A percentile compares a stretch with the other conserved stretches of the same genome.
Conservation (phyloP, 148 eudicot genomes). For the Rhododendron mucronatum region DNA sequence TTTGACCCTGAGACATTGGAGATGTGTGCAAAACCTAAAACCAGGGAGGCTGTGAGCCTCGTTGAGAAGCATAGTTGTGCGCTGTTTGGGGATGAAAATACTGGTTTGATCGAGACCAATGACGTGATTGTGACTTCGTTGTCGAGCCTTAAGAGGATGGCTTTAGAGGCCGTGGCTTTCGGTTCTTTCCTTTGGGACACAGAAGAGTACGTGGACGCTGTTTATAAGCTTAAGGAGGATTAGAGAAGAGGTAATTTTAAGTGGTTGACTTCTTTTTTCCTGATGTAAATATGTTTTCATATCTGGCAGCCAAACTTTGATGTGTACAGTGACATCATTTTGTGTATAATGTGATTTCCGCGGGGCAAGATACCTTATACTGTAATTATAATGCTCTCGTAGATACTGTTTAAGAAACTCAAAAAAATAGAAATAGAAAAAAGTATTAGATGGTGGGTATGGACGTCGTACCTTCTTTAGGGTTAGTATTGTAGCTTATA, state of each 20-base stretch:
- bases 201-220: slow-evolving; percentile 47
- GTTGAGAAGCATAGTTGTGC: slow-evolving; percentile 61
- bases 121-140: slow-evolving; percentile 61
- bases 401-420: too few relatives aligned
- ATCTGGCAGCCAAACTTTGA: slow-evolving; percentile 4
- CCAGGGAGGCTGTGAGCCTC: slow-evolving; percentile 51
- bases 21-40: slow-evolving; percentile 54
- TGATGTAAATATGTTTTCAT: slow-evolving; percentile 6
- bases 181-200: slow-evolving; percentile 90
- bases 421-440: too few relatives aligned
- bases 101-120: slow-evolving; percentile 17
- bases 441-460: too few relatives aligned
- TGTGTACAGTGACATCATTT: slow-evolving; percentile 3
- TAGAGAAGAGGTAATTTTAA: not conserved
- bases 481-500: too few relatives aligned
- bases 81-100: slow-evolving; percentile 47
- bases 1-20: slow-evolving; percentile 43
- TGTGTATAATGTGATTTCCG: not conserved
- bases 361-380: too few relatives aligned
- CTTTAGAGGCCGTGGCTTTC: slow-evolving; percentile 79
- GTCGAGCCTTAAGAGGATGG: slow-evolving; percentile 70
- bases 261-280: not conserved
- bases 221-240: slow-evolving; percentile 52
- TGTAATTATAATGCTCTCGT: too few relatives aligned
- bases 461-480: too few relatives aligned